phyloP scores from a whole-genome alignment of 2,329 filamentous ascomycete genomes.

The Myriosclerotinia duriaeana region DNA sequence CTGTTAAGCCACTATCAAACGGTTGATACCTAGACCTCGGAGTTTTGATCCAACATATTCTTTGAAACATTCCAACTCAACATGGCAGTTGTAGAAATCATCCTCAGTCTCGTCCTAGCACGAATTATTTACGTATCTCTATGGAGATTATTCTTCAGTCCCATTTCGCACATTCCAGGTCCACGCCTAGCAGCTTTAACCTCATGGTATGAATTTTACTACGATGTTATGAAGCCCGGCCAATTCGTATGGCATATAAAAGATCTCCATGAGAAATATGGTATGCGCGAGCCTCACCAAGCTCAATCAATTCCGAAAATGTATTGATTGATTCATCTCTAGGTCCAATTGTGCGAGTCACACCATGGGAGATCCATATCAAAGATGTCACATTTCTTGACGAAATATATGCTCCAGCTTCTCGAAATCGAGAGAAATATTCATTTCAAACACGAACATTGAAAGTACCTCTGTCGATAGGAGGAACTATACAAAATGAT shows the following conservation, averaged over 20 bases:
- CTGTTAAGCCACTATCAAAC: neutral
- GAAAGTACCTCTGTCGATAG: neutral
- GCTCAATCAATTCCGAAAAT: neutral
- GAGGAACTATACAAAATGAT: neutral
- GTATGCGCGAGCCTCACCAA: neutral
- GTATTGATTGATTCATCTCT: neutral
- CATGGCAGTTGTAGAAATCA: neutral
- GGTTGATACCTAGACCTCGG: neutral
- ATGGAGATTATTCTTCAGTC: conserved; percentile 41
- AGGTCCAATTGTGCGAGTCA: conserved; percentile 41
- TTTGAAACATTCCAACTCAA: neutral
- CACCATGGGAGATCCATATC: conserved; percentile 27
- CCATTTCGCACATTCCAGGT: conserved; percentile 39
- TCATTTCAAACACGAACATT: neutral
- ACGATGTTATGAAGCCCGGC: conserved; percentile 45
- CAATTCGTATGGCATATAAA: conserved; percentile 46
- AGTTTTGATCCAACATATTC: neutral
- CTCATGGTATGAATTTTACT: conserved; percentile 42
- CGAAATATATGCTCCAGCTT: neutral
- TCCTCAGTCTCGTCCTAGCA: neutral
- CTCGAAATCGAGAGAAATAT: conserved; percentile 6
- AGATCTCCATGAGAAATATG: conserved; percentile 46
- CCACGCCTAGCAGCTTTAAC: conserved; percentile 40
- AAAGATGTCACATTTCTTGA: conserved; percentile 4
- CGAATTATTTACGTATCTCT: conserved; percentile 17